Evolutionary conservation across 1,139 yeast genomes (phyloP).

Genomic region (Saccharomyces hybrid): DNA sequence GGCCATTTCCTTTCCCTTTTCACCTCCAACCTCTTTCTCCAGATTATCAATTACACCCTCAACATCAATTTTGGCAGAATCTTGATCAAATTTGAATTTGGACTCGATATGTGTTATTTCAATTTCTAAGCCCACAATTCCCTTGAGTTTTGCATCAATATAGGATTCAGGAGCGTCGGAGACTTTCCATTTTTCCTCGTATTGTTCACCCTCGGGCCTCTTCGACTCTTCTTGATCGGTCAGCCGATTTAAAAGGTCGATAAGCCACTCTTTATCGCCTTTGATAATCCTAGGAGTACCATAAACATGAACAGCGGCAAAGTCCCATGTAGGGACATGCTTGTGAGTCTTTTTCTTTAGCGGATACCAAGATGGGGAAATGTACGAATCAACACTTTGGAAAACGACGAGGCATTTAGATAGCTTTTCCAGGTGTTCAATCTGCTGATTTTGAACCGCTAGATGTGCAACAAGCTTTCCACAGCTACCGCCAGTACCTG

Average conservation of each 20-base stretch:
- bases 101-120: slow-evolving; percentile 46
- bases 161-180: slow-evolving; percentile 53
- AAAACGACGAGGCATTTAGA: slow-evolving; percentile 47
- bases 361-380: slow-evolving; percentile 56
- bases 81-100: slow-evolving; percentile 59
- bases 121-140: slow-evolving; percentile 55
- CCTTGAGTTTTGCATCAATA: slow-evolving; percentile 40
- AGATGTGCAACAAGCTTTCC: slow-evolving; percentile 48
- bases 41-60: slow-evolving; percentile 48
- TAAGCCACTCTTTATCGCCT: slow-evolving; percentile 43
- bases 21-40: slow-evolving; percentile 22
- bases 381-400: slow-evolving; percentile 48
- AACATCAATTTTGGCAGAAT: slow-evolving; percentile 39
- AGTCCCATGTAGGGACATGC: slow-evolving; percentile 70
- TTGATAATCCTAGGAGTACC: slow-evolving; percentile 44
- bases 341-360: slow-evolving; percentile 53
- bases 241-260: slow-evolving; percentile 40
- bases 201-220: slow-evolving; percentile 23
- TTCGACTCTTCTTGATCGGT: slow-evolving; percentile 44
- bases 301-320: slow-evolving; percentile 51
- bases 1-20: slow-evolving; percentile 15
- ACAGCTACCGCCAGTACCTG: slow-evolving; percentile 31
- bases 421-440: slow-evolving; percentile 38
- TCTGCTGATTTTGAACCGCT: slow-evolving; percentile 49
- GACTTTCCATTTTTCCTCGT: slow-evolving; percentile 46